Base-by-base conservation (phyloP, 768 basidiomycete species). In the Suillus paluster region DNA sequence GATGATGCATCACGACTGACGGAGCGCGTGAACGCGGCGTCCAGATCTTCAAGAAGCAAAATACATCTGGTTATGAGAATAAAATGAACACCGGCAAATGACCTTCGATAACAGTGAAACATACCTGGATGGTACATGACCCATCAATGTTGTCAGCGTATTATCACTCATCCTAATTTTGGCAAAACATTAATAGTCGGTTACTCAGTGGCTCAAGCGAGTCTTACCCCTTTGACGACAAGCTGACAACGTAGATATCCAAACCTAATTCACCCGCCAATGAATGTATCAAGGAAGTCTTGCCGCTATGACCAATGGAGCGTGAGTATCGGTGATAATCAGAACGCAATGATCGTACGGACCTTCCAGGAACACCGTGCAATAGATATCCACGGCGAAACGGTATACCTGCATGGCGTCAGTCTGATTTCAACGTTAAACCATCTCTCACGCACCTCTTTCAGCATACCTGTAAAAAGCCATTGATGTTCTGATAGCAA, bases 1-100 rank as follows among this genome's bases (percentile, higher is more conserved):
- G 92, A 93, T 15, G 77, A 83, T 50, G 86, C 80, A 75, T 94
- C 93, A 78, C 93, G 92, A 75, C 86, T 89, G 71, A 94, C 88
- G 59, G 88, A 90, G 55, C 91, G 89, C 66, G 93, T 95, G 79
- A 95, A 95, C 30, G 93, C 93, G 60, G 93, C 93, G 73, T 95
- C 93, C 68, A 97, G 84, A 82, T 97, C 94, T 79, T 97, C 95
- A 73, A 97, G 84, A 76, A 97, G 89, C 68, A 97, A 82, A 63
- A 97, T 94, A 81, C 92, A 94, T 81, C 92, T 92, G 67, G 45
- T 53, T 39, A 44, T 39, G 54, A 59, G n/a, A 27, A 71, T 25
- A 69, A 63, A 33, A 44, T 30, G 60, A 57, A 54, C n/a, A 65
- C 62, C 55, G 61, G 38, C 56, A 69, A 63, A 64, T 60, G 30